These are phyloP conservation scores for Thelonectria discophora DNA, from an alignment of 2,329 filamentous ascomycete species.

Conservation along the genomic window DNA sequence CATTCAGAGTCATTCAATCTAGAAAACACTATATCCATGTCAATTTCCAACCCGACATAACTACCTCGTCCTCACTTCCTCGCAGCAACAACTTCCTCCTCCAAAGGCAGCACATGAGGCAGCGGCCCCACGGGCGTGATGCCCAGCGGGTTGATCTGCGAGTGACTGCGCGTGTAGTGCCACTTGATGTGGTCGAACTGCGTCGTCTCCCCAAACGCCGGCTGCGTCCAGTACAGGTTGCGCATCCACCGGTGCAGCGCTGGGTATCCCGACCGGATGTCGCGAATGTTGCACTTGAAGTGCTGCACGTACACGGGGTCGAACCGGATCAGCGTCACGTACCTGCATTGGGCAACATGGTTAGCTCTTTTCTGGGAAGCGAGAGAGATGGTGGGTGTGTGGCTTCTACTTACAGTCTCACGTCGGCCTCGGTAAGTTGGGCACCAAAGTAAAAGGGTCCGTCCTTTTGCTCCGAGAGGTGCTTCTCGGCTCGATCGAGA, in stretches of 20 bases:
- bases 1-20: background rate
- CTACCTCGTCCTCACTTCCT: constrained; percentile 9
- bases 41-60: background rate
- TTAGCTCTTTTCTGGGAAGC: constrained; percentile 19
- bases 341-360: constrained; percentile 51
- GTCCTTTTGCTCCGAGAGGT: constrained; percentile 60
- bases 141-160: constrained; percentile 71
- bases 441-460: constrained; percentile 81
- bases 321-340: constrained; percentile 76
- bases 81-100: constrained; percentile 77
- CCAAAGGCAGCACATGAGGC: constrained; percentile 80
- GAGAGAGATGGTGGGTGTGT: background rate
- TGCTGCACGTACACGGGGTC: constrained; percentile 87
- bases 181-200: constrained; percentile 96
- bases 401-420: constrained; percentile 67
- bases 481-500: constrained; percentile 78
- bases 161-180: constrained; percentile 70
- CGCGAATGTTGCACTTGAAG: constrained; percentile 86
- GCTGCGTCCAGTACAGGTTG: constrained; percentile 82
- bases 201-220: constrained; percentile 83
- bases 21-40: background rate
- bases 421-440: constrained; percentile 80
- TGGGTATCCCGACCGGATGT: constrained; percentile 87
- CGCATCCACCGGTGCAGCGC: constrained; percentile 82
- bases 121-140: constrained; percentile 89